Evolutionary conservation across 345 rosid genomes (phyloP).

Genomic region (Adansonia digitata): DNA sequence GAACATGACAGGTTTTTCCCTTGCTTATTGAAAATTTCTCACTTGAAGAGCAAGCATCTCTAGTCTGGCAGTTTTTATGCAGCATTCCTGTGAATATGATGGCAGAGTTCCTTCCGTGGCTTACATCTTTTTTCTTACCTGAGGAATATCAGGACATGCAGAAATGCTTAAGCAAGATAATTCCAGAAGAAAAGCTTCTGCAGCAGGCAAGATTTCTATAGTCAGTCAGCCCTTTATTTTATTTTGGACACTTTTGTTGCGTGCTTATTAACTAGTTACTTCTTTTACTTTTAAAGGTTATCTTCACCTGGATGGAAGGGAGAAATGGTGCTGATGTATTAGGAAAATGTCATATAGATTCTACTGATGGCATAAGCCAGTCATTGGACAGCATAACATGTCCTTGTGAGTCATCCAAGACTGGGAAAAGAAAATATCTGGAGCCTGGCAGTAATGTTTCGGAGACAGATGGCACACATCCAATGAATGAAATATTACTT

Average conservation of each 20-base stretch:
- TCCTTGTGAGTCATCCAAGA: conserved; percentile 49
- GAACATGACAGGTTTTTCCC: conserved; percentile 51
- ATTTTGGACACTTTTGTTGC: conserved; percentile 7
- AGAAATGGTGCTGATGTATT: conserved; percentile 23
- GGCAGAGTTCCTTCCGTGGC: conserved; percentile 62
- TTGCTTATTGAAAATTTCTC: conserved; percentile 58
- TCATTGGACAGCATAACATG: conserved; percentile 37
- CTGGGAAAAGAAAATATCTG: conserved; percentile 64
- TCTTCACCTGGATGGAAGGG: conserved; percentile 77
- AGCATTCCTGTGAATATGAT: conserved; percentile 64
- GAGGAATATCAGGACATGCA: conserved; percentile 43
- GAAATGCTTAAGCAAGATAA: conserved; percentile 46
- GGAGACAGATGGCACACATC: conserved; percentile 35
- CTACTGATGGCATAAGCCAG: conserved; percentile 32
- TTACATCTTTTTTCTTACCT: conserved; percentile 50
- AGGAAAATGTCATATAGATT: conserved; percentile 32
- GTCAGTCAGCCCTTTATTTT: neutral
- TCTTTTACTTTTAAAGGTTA: conserved; percentile 42
- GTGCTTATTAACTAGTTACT: conserved; percentile 1
- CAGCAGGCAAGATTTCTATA: conserved; percentile 42
- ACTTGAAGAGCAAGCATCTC: conserved; percentile 55
- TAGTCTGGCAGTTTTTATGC: conserved; percentile 68
- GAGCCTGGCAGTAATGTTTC: conserved; percentile 37
- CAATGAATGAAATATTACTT: conserved; percentile 77
- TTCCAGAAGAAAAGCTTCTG: conserved; percentile 62